These are phyloP conservation scores for Citrus sinensis DNA, from an alignment of 345 rosid genomes.

Conservation along the genomic window DVS_A1.0 CM039161.1:402501-403000, in stretches of 20 bases:
- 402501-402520: conserved; percentile 68
- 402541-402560: not conserved
- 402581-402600: not conserved
- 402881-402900: not conserved
- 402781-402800: conserved; percentile 85
- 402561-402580: not conserved
- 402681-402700: not conserved
- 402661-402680: not conserved
- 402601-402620: conserved; percentile 1
- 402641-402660: not conserved
- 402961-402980: not conserved
- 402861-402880: no score
- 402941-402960: not conserved
- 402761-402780: conserved; percentile 43
- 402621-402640: not conserved
- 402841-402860: conserved; percentile 1
- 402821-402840: conserved; percentile 74
- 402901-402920: not conserved
- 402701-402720: conserved; percentile 11
- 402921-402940: not conserved
- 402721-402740: not conserved
- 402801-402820: conserved; percentile 96
- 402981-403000: not conserved
- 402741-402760: not conserved
- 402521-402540: conserved; percentile 93